Evolutionary conservation across 441 rosid species (phyloP), one percentile per base, ranked within the genome.

Genomic region (Pelargonium australe): DNA sequence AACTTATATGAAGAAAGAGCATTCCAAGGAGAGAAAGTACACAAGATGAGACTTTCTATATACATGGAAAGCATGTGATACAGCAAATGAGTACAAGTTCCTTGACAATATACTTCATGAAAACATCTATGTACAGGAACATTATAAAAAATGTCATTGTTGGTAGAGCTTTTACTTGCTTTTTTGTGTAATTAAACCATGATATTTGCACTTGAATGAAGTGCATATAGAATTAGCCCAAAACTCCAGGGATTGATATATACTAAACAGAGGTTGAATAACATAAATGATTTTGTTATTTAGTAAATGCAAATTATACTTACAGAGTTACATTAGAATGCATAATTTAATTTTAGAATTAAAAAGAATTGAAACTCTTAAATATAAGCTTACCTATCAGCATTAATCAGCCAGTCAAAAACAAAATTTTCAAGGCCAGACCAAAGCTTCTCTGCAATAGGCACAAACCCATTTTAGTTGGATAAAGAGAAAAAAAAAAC

Each of bases 401-500:
- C 99, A 78, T 95, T 92, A 71, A 95, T 95, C 40, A 95, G 85
- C 99, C 99, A 95, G 77, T 95, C 98, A 76, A 95, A 95, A 78
- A 90, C 97, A 86, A 95, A 95, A 81, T 87, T 92, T 83, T 95
- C 99, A 79, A 95, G 98, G 77, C 98, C 99, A 75, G 90, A 90
- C 97, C 99, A 95, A 61, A 92, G 99, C 84, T 84, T 92, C 85
- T 95, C 99, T 95, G 94, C 84, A 78, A 79, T 49, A 58, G 68
- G 70, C 75, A 73, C 64, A 71, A 77, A 66, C 7, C 5, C 51
- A 64, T 25, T 25, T 23, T 20, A 68, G 41, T 28, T 23, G 25
- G 10, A 49, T 49, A 49, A n/a, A 49, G 13, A n/a, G 13, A 12
- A 49, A 5, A 11, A 2, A 44, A 49, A 49, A 72, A 72, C 63